These are phyloP conservation scores for Teratosphaeria destructans DNA, from an alignment of 2,329 filamentous ascomycete species.

Conservation along the genomic window DNA sequence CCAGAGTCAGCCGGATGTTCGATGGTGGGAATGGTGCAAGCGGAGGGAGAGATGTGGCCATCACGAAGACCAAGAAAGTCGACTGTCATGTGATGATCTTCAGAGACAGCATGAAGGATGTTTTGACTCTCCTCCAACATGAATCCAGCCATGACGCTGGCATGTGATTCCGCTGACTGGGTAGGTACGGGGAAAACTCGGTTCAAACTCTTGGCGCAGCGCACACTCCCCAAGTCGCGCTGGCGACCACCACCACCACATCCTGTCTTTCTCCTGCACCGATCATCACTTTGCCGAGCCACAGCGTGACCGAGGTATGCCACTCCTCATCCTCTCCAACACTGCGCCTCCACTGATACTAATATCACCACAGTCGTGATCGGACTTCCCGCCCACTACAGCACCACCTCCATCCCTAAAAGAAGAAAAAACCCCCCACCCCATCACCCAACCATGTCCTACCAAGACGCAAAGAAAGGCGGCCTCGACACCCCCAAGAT, in stretches of 20 bases:
- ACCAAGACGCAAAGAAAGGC: slow-evolving; percentile 86
- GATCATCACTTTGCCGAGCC: slow-evolving; percentile 45
- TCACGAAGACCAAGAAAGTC: background rate
- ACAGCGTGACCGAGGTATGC: slow-evolving; percentile 10
- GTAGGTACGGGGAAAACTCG: too few relatives aligned
- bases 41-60: slow-evolving; percentile 48
- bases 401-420: slow-evolving; percentile 15
- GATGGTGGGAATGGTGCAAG: slow-evolving; percentile 69
- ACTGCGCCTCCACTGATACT: slow-evolving; percentile 1
- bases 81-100: too few relatives aligned
- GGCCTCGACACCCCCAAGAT: slow-evolving; percentile 83
- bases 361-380: slow-evolving; percentile 11
- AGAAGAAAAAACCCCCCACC: slow-evolving; percentile 14
- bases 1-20: slow-evolving; percentile 55
- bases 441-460: slow-evolving; percentile 59
- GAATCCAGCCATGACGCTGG: background rate
- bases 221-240: background rate
- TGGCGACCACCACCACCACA: slow-evolving; percentile 7
- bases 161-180: background rate
- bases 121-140: background rate
- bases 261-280: slow-evolving; percentile 19
- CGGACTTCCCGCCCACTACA: slow-evolving; percentile 15
- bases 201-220: background rate
- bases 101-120: background rate
- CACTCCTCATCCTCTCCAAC: background rate